Percentiles rank a stretch among this genome's conserved stretches.
Evolutionary conservation across 2,329 filamentous ascomycete species (phyloP).

Genomic region (Cytospora piceae): DNA sequence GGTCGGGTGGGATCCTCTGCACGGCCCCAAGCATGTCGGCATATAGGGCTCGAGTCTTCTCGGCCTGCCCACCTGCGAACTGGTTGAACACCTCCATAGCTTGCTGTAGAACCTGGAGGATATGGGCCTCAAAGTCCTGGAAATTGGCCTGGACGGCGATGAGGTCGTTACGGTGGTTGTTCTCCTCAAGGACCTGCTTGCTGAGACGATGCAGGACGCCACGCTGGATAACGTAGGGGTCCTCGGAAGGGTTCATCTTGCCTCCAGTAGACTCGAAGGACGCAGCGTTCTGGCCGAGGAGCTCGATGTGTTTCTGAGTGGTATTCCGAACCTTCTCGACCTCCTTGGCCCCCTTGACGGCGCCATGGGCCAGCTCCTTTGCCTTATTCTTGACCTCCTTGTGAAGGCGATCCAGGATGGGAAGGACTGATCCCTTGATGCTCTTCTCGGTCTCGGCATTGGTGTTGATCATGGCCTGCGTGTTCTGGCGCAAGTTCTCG

Average conservation of each 20-base stretch:
- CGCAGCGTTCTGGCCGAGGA: slow-evolving; percentile 84
- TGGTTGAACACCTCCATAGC: slow-evolving; percentile 83
- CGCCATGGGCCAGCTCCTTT: slow-evolving; percentile 84
- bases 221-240: slow-evolving; percentile 86
- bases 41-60: slow-evolving; percentile 81
- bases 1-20: slow-evolving; percentile 79
- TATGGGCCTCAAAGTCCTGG: slow-evolving; percentile 81
- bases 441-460: slow-evolving; percentile 91
- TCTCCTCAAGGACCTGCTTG: slow-evolving; percentile 93
- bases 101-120: slow-evolving; percentile 80
- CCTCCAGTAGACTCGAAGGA: slow-evolving; percentile 76
- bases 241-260: slow-evolving; percentile 71
- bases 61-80: slow-evolving; percentile 77
- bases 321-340: slow-evolving; percentile 85
- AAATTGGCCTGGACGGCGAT: slow-evolving; percentile 92
- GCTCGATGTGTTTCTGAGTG: slow-evolving; percentile 95
- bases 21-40: slow-evolving; percentile 77
- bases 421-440: slow-evolving; percentile 82
- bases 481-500: slow-evolving; percentile 92
- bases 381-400: slow-evolving; percentile 96
- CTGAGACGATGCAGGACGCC: slow-evolving; percentile 82
- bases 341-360: slow-evolving; percentile 82
- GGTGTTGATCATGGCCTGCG: slow-evolving; percentile 85
- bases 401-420: slow-evolving; percentile 87
- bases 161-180: slow-evolving; percentile 92